Percentiles rank a stretch among this genome's conserved stretches.
phyloP scores from a whole-genome alignment of 2,329 filamentous ascomycete species.

The Ophiocordyceps camponoti-rufipedis region DNA sequence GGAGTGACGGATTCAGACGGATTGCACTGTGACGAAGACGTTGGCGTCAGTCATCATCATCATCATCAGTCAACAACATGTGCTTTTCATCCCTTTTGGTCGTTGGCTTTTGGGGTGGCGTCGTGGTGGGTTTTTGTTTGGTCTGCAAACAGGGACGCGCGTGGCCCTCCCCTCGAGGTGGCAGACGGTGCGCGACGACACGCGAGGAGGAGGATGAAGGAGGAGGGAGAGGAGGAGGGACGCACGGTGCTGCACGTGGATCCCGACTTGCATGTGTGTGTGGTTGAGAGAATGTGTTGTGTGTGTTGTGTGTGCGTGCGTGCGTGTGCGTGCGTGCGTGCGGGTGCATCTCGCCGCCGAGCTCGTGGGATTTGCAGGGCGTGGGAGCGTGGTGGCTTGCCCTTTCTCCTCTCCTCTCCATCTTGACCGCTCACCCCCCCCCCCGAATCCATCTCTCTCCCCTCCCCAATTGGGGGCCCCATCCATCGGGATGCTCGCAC shows the following conservation, averaged over 20 bases:
- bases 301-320: too few species aligned
- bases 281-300: too few species aligned
- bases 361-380: neutral
- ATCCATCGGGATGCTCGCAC: neutral
- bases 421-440: neutral
- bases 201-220: neutral
- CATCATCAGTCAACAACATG: neutral
- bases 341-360: neutral
- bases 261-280: too few species aligned
- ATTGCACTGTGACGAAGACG: neutral
- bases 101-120: too few species aligned
- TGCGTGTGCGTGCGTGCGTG: neutral
- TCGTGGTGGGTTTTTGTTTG: too few species aligned
- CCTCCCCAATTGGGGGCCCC: neutral
- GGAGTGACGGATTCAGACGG: too few species aligned
- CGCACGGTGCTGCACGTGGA: neutral
- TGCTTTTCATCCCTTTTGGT: neutral
- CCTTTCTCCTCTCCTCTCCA: neutral
- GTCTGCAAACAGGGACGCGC: too few species aligned
- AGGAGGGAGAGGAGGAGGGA: neutral
- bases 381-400: neutral
- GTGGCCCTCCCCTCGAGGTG: too few species aligned
- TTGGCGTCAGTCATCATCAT: too few species aligned
- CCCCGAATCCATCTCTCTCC: too few species aligned
- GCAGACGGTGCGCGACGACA: too few species aligned